Base-by-base conservation (phyloP, 129 eudicot species). In the Helianthus annuus region DNA sequence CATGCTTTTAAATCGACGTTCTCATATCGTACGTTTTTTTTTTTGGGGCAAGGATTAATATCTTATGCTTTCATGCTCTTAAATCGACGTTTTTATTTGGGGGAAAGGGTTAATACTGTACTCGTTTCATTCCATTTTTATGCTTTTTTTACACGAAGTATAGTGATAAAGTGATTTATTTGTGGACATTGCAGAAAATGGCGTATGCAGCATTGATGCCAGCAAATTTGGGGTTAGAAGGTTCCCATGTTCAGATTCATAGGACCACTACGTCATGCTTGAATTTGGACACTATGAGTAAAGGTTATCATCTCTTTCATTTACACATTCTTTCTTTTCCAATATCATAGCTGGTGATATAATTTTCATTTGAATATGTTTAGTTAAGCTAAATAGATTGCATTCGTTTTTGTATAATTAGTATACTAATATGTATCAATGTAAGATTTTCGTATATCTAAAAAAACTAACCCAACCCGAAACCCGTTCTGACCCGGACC, bases 161-260 rank as follows among this genome's bases (percentile, higher is more conserved):
- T 14, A 2, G 9, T 27, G 13, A 29, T 36, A 29, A 54, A 62
- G 17, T 3, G 5, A 14, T 62, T 36, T 40, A 42, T 29, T 70
- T 42, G 72, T 4, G 5, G 6, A 8, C 59, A 2, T 6, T 44
- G 71, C 42, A 56, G 44, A 64, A 49, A 48, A 78, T 78, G 82
- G 78, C 82, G 53, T 78, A 63, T 13, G 72, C 82, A 71, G 62
- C 78, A 45, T 64, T 78, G 68, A 71, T 78, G 82, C 82, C 77
- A 71, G 45, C 82, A 55, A 71, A 78, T 22, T 12, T 78, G 39
- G 73, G 82, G 60, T 54, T 78, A 54, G 73, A 78, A 64, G 68
- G 67, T 32, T 70, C 81, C 27, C 77, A 70, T 70, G 77, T 70
- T 78, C 77, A 68, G 69, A 76, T 70, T 70, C 58, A 62, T 54